These are phyloP conservation scores for Leccinum subgranulosum DNA, from an alignment of 768 basidiomycete species.

Conservation along the genomic window DNA sequence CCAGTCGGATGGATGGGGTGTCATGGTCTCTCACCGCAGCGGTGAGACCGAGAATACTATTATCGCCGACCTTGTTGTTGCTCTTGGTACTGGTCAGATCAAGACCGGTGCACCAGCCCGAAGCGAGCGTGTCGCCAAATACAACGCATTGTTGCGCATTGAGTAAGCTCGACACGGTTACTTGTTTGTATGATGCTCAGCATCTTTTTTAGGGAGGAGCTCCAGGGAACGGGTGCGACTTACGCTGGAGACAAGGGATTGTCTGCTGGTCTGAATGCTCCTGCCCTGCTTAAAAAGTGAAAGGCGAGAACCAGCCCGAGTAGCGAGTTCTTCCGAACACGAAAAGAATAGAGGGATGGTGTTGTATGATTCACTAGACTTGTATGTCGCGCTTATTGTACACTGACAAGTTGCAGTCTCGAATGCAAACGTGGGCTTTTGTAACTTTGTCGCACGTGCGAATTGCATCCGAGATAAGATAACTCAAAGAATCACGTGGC, in stretches of 20 bases:
- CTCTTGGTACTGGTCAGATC: constrained; percentile 90
- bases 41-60: constrained; percentile 98
- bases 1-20: constrained; percentile 96
- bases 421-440: constrained; percentile 12
- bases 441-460: constrained; percentile 8
- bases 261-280: constrained; percentile 70
- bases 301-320: constrained; percentile 1
- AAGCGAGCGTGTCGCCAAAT: constrained; percentile 95
- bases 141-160: constrained; percentile 87
- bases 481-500: constrained; percentile 18
- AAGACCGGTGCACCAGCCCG: constrained; percentile 98
- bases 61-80: constrained; percentile 94
- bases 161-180: constrained; percentile 51
- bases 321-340: constrained; percentile 3
- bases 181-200: neutral
- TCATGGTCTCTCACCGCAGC: constrained; percentile 99
- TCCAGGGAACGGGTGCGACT: constrained; percentile 55
- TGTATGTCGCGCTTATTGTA: constrained; percentile 22
- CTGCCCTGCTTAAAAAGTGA: constrained; percentile 70
- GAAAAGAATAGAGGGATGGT: constrained; percentile 5
- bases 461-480: constrained; percentile 19
- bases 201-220: constrained; percentile 60
- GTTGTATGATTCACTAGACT: constrained; percentile 30
- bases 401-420: constrained; percentile 21
- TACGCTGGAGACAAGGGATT: constrained; percentile 81